phyloP scores from a whole-genome alignment of 495 filamentous ascomycete genomes.

The Ramalina intermedia region DNA sequence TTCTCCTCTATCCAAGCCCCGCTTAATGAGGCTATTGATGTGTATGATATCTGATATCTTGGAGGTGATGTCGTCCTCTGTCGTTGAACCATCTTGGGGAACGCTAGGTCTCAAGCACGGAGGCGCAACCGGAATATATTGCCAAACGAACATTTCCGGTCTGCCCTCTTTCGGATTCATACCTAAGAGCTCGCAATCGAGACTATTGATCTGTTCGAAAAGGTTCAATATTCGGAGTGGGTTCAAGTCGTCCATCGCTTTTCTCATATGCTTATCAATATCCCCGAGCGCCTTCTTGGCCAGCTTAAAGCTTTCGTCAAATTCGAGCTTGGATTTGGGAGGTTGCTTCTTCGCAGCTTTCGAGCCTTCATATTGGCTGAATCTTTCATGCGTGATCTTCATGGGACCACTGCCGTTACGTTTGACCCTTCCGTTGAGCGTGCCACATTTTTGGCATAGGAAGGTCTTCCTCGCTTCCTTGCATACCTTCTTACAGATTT shows the following conservation, averaged over 20 bases:
- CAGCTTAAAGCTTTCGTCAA: conserved; percentile 69
- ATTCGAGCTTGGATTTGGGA: conserved; percentile 62
- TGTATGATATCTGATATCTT: conserved; percentile 89
- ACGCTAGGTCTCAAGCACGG: conserved; percentile 90
- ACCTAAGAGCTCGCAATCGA: conserved; percentile 82
- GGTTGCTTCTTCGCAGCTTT: conserved; percentile 69
- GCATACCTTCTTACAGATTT: conserved; percentile 74
- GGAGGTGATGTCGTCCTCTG: conserved; percentile 90
- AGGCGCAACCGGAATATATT: conserved; percentile 84
- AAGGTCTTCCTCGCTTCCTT: conserved; percentile 77
- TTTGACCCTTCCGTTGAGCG: conserved; percentile 76
- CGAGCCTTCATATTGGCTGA: conserved; percentile 69
- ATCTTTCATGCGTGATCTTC: conserved; percentile 91
- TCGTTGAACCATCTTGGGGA: conserved; percentile 76
- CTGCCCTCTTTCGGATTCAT: conserved; percentile 74
- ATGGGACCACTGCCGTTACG: conserved; percentile 64
- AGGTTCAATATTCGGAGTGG: conserved; percentile 77
- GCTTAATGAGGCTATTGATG: conserved; percentile 68
- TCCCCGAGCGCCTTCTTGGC: conserved; percentile 61
- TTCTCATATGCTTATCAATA: conserved; percentile 77
- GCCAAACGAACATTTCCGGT: conserved; percentile 97
- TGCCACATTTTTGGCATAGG: conserved; percentile 57
- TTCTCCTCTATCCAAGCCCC: conserved; percentile 64
- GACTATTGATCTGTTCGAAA: conserved; percentile 71
- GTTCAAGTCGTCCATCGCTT: conserved; percentile 88